Evolutionary conservation across 352 stramenopile genomes (phyloP), one percentile per base, ranked within the genome.

Genomic region (Pythium phragmiticola): DNA sequence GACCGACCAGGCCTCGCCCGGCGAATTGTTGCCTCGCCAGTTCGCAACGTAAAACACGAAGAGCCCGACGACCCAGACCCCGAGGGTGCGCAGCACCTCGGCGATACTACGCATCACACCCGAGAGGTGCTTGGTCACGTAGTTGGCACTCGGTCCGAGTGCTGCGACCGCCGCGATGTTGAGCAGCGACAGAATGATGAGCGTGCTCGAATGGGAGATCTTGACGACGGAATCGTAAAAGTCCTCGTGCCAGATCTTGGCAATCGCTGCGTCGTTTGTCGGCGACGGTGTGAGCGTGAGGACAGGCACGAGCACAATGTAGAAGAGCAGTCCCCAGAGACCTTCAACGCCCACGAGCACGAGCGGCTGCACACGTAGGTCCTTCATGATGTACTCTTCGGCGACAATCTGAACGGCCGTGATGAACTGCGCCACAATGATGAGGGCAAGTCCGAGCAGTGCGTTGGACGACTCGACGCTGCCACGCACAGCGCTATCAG

Each of bases 321-420:
- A 89, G 59, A 95, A 90, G 8, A 82, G 70, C 21, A 94, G 70
- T 14, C 89, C 89, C 86, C 87, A 96, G 21, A 96, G 72, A 0
- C 89, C 89, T 69, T 96, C 89, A 12, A 92, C 75, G 14, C 89
- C 89, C 45, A 96, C 88, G 47, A 94, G 75, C 66, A 92, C 73
- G 75, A 96, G 84, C 21, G 87, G 85, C 55, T 77, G 89, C 49
- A 95, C 81, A 63, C 92, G 84, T 28, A 93, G 71, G 28, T 71
- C 65, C 26, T 85, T 70, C 72, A 95, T 88, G 73, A 94, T 90
- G 72, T 90, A 82, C 71, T 96, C 89, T 63, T 96, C 89, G 11
- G 95, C 84, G 21, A 96, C 82, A 60, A 96, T 95, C 73, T 96
- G 89, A 53, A 90, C 62, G 42, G 89, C 89, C 28, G 81, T 89